Percentiles rank a stretch among this genome's conserved stretches.
Evolutionary conservation across 257 asterid genomes (phyloP).

Genomic region (Penstemon barbatus): DNA sequence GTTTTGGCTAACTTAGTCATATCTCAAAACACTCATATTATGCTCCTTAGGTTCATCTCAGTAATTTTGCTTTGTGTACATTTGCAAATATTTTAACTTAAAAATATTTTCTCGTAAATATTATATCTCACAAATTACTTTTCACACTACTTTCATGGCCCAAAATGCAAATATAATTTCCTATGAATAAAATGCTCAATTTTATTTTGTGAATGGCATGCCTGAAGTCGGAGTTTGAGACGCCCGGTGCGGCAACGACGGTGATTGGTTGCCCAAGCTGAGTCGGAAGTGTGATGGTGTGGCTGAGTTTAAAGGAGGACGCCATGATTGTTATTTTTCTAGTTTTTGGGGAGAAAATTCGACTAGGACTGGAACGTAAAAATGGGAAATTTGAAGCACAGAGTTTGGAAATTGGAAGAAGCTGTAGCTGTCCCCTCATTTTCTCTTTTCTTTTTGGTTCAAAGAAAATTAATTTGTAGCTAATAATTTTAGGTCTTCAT

Average conservation of each 20-base stretch:
- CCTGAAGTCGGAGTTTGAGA: slow-evolving; percentile 77
- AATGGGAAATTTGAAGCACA: slow-evolving; percentile 31
- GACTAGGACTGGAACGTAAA: slow-evolving; percentile 21
- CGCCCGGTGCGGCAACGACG: slow-evolving; percentile 66
- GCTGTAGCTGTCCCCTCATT: slow-evolving; percentile 7
- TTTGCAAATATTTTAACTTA: too few relatives aligned
- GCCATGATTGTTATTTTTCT: slow-evolving; percentile 36
- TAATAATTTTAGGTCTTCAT: too few relatives aligned
- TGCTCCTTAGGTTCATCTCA: too few relatives aligned
- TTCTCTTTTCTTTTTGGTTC: neutral
- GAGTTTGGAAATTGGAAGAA: slow-evolving; percentile 30
- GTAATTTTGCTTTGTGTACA: too few relatives aligned
- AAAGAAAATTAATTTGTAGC: neutral
- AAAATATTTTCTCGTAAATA: too few relatives aligned
- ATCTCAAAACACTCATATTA: too few relatives aligned
- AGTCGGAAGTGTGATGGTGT: slow-evolving; percentile 53
- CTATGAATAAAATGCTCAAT: too few relatives aligned
- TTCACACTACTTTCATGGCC: too few relatives aligned
- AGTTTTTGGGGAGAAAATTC: slow-evolving; percentile 25
- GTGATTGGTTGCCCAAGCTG: slow-evolving; percentile 63
- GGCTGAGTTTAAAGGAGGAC: slow-evolving; percentile 43
- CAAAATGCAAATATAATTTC: too few relatives aligned
- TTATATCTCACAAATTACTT: too few relatives aligned
- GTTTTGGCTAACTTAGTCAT: too few relatives aligned
- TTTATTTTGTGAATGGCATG: neutral